phyloP scores from a whole-genome alignment of 345 rosid species.

The Anacardium occidentale region DNA sequence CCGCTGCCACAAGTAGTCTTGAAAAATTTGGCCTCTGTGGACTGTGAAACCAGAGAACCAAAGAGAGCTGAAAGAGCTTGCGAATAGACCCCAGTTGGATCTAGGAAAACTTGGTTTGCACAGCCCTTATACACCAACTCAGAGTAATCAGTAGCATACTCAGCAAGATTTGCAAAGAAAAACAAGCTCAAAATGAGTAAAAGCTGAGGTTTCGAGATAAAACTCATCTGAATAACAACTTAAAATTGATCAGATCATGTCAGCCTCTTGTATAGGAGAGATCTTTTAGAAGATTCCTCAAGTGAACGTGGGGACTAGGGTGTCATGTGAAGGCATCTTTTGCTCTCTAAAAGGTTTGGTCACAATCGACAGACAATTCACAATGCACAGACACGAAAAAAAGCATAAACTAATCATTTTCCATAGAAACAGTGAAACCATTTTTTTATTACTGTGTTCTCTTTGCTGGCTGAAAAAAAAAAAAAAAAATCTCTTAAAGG shows the following conservation, averaged over 20 bases:
- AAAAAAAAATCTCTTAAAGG: constrained; percentile 12
- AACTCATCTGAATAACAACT: constrained; percentile 40
- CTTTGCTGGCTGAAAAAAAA: too few species aligned
- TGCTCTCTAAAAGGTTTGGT: too few species aligned
- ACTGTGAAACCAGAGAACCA: constrained; percentile 76
- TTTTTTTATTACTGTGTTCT: too few species aligned
- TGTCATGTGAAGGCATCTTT: too few species aligned
- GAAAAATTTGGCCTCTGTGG: constrained; percentile 76
- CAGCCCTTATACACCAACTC: constrained; percentile 89
- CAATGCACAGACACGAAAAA: constrained; percentile 8
- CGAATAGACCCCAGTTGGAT: constrained; percentile 78
- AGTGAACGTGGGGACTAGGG: too few species aligned
- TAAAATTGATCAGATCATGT: constrained; percentile 57
- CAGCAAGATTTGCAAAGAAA: constrained; percentile 38
- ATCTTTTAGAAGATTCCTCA: constrained; percentile 21
- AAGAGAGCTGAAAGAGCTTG: constrained; percentile 87
- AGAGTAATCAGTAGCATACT: constrained; percentile 58
- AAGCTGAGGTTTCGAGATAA: constrained; percentile 37
- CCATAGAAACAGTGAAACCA: too few species aligned
- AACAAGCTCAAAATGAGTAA: constrained; percentile 26
- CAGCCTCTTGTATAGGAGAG: constrained; percentile 22
- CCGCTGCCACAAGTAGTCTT: constrained; percentile 77
- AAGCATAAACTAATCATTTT: constrained; percentile 15
- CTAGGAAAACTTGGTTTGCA: constrained; percentile 68
- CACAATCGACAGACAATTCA: constrained; percentile 21